Conservation (phyloP, 352 stramenopile species). For the Lagenidium sp. region DNA sequence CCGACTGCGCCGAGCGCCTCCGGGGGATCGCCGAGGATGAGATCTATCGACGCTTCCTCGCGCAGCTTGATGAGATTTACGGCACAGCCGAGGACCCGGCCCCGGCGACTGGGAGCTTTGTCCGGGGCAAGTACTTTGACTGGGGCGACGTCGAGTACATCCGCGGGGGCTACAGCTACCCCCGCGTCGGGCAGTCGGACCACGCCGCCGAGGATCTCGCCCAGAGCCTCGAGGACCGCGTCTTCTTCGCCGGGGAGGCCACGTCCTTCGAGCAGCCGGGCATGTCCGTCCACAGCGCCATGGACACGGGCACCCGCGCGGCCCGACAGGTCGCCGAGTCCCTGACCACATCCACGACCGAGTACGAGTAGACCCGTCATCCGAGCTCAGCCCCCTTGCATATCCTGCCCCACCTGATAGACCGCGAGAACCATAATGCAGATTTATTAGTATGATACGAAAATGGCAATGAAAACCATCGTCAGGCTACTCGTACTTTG, state of each 20-base stretch:
- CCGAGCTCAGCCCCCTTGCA: too few relatives aligned
- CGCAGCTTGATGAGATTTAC: conserved; percentile 73
- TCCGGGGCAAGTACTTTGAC: conserved; percentile 73
- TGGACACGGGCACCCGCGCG: conserved; percentile 69
- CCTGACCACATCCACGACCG: conserved; percentile 10
- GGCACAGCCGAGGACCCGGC: conserved; percentile 40
- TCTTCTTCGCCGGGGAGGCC: conserved; percentile 79
- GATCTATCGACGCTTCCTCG: conserved; percentile 55
- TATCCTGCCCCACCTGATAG: too few relatives aligned
- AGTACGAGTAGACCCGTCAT: too few relatives aligned
- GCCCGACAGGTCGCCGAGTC: conserved; percentile 38
- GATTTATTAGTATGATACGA: too few relatives aligned
- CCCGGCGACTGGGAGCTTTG: conserved; percentile 49
- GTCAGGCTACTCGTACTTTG: too few relatives aligned
- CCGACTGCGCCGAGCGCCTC: conserved; percentile 51
- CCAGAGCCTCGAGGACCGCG: conserved; percentile 39
- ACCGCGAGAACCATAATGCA: too few relatives aligned
- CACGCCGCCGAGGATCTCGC: conserved; percentile 47
- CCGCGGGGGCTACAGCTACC: conserved; percentile 66
- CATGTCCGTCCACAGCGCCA: conserved; percentile 76
- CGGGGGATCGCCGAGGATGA: conserved; percentile 26
- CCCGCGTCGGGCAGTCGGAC: conserved; percentile 60
- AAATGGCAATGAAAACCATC: too few relatives aligned
- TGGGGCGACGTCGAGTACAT: conserved; percentile 65
- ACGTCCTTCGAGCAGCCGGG: conserved; percentile 74